Evolutionary conservation across 768 basidiomycete species (phyloP), one percentile per base, ranked within the genome.

Genomic region (Pholiota molesta): DNA sequence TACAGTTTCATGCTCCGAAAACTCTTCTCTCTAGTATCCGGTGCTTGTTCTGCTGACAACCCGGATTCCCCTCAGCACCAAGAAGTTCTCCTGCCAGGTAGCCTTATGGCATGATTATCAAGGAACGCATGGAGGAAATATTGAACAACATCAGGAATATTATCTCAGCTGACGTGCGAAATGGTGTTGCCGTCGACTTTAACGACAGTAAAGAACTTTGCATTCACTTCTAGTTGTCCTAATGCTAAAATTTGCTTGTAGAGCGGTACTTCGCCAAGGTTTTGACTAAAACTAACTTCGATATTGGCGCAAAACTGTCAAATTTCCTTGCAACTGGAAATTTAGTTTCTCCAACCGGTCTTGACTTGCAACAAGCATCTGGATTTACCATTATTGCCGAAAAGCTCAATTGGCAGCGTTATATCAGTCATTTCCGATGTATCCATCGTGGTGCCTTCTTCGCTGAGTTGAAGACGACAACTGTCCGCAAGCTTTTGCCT

Each of bases 371-470:
- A 73, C 97, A 99, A 75, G 90, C 96, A 0, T 91, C 95, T 17
- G 97, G 97, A n/a, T 99, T 97, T 77, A 99, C 97, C 1, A 97
- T 99, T 67, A 92, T 99, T 35, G 97, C 96, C 5, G 97, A 99
- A 79, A 99, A 99, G 76, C 83, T 99, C 62, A 99, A 99, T 75
- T 99, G 97, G 88, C 90, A 92, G 67, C 94, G 97, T 39, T 99
- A 98, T 75, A 95, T 99, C 75, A 92, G 92, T 71, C 97, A 99
- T 78, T 99, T 99, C 81, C 85, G 97, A 60, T 97, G 93, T 74
- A 95, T 99, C 31, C 97, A 99, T 77, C 93, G 97, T 77, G 97
- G 97, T 74, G 95, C 97, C 39, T 99, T 99, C 86, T 99, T 99
- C 72, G 93, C 96, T 7, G 95, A 99, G 74, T 86, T 99, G 57